Percentiles rank a stretch among this genome's conserved stretches.
phyloP scores from a whole-genome alignment of 1,284 basidiomycete species.

The Omphalotus olearius region DNA sequence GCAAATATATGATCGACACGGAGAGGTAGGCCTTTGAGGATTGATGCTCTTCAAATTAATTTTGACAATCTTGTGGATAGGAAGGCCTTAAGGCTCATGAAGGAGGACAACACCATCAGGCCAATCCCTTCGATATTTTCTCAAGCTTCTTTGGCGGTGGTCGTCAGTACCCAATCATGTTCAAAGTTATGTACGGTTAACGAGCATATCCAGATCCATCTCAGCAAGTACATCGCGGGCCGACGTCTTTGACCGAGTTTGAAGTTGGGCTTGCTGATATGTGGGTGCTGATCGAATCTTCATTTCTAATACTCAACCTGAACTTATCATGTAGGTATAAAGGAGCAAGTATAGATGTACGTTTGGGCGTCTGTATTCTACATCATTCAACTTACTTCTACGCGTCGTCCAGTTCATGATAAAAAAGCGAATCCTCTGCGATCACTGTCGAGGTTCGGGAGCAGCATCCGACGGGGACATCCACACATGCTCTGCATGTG shows the following conservation, averaged over 20 bases:
- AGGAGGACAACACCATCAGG: constrained; percentile 61
- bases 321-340: constrained; percentile 49
- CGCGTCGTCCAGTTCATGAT: constrained; percentile 70
- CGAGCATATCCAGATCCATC: constrained; percentile 31
- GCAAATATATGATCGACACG: constrained; percentile 87
- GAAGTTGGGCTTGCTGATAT: constrained; percentile 85
- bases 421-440: constrained; percentile 85
- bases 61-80: constrained; percentile 27
- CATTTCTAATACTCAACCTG: constrained; percentile 4
- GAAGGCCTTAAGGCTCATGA: constrained; percentile 88
- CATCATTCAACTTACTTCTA: constrained; percentile 3
- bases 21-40: constrained; percentile 54
- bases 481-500: constrained; percentile 75
- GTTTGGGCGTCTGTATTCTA: constrained; percentile 22
- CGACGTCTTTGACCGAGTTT: constrained; percentile 81
- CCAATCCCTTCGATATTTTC: constrained; percentile 95
- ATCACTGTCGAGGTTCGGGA: constrained; percentile 89
- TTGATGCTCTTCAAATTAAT: background rate
- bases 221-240: constrained; percentile 76
- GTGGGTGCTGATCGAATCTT: constrained; percentile 35
- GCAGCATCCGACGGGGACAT: constrained; percentile 86
- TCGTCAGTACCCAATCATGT: constrained; percentile 35
- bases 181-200: background rate
- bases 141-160: constrained; percentile 86
- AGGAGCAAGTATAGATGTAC: constrained; percentile 78